These are phyloP conservation scores for Penicillium sp. DNA, from an alignment of 2,329 filamentous ascomycete species.

Conservation along the genomic window DNA sequence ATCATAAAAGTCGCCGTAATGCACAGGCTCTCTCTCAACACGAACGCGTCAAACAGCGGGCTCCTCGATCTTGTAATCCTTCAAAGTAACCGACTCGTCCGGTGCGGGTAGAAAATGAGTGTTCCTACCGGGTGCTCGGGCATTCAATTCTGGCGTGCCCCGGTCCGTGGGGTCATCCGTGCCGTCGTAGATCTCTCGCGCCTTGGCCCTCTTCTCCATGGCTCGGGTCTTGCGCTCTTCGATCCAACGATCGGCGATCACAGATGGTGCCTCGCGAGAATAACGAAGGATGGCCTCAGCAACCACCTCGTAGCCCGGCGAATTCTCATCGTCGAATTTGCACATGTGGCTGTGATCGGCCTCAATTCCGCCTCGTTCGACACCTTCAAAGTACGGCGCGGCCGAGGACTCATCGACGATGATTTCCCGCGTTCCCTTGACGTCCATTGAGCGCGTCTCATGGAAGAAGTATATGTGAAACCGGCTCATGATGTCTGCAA, in stretches of 20 bases:
- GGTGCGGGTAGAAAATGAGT: constrained; percentile 28
- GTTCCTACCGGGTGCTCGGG: constrained; percentile 26
- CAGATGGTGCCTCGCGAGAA: constrained; percentile 47
- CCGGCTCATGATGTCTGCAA: constrained; percentile 63
- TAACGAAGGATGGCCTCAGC: constrained; percentile 45
- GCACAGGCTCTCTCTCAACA: neutral
- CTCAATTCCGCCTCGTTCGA: constrained; percentile 68
- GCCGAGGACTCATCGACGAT: constrained; percentile 67
- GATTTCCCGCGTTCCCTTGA: constrained; percentile 57
- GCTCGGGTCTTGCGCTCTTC: constrained; percentile 46
- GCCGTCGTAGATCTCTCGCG: constrained; percentile 31
- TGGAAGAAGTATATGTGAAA: constrained; percentile 73
- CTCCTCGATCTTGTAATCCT: constrained; percentile 37
- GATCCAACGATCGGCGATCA: constrained; percentile 54
- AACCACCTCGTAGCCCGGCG: constrained; percentile 59
- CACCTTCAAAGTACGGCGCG: constrained; percentile 61
- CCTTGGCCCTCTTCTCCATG: constrained; percentile 33
- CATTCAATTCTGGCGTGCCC: constrained; percentile 23
- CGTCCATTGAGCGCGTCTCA: constrained; percentile 64
- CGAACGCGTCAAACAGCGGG: constrained; percentile 14
- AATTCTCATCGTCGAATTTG: constrained; percentile 59
- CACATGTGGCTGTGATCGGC: constrained; percentile 67
- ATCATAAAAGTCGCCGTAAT: neutral
- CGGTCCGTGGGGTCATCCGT: constrained; percentile 17
- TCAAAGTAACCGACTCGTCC: constrained; percentile 26